Percentiles rank a stretch among this genome's conserved stretches.
These are phyloP conservation scores for Ustilago cynodontis DNA, from an alignment of 1,284 basidiomycete genomes.

Conservation along the genomic window DNA sequence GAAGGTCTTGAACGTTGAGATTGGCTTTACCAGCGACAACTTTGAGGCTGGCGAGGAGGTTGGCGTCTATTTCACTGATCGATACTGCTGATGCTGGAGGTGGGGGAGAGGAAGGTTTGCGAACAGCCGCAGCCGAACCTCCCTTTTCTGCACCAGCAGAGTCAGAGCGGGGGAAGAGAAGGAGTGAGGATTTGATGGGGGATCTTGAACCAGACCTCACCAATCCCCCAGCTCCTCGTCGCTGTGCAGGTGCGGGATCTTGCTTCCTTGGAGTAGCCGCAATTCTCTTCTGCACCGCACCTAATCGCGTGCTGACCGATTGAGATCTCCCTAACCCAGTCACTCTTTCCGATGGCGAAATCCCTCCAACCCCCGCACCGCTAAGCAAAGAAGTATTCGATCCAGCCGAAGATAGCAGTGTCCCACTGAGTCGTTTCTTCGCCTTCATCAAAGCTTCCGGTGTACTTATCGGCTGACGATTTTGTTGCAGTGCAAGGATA, in stretches of 20 bases:
- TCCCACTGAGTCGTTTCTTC: slow-evolving; percentile 37
- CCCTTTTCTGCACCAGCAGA: too few species aligned
- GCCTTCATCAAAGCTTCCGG: slow-evolving; percentile 47
- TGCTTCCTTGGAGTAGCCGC: slow-evolving; percentile 11
- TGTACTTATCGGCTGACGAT: slow-evolving; percentile 45
- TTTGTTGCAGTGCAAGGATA: slow-evolving; percentile 27
- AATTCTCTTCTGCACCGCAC: slow-evolving; percentile 10
- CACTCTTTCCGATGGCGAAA: slow-evolving; percentile 13
- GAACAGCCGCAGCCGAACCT: too few species aligned
- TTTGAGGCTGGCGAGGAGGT: slow-evolving; percentile 32
- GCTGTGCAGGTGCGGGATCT: neutral
- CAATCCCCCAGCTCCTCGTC: slow-evolving; percentile 2
- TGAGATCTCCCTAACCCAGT: slow-evolving; percentile 15
- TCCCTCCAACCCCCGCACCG: neutral
- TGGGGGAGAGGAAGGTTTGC: neutral
- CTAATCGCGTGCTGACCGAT: slow-evolving; percentile 10
- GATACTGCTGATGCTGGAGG: slow-evolving; percentile 6
- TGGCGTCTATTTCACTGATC: slow-evolving; percentile 39
- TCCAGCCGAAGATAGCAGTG: slow-evolving; percentile 28
- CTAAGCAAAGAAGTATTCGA: slow-evolving; percentile 8
- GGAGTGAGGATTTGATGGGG: slow-evolving; percentile 40
- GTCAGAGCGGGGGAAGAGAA: too few species aligned
- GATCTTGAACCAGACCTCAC: slow-evolving; percentile 25
- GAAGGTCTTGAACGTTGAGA: slow-evolving; percentile 30
- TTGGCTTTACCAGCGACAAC: slow-evolving; percentile 51